These are phyloP conservation scores for Xerocomellus chrysenteron DNA, from an alignment of 768 basidiomycete genomes.

Conservation along the genomic window DNA sequence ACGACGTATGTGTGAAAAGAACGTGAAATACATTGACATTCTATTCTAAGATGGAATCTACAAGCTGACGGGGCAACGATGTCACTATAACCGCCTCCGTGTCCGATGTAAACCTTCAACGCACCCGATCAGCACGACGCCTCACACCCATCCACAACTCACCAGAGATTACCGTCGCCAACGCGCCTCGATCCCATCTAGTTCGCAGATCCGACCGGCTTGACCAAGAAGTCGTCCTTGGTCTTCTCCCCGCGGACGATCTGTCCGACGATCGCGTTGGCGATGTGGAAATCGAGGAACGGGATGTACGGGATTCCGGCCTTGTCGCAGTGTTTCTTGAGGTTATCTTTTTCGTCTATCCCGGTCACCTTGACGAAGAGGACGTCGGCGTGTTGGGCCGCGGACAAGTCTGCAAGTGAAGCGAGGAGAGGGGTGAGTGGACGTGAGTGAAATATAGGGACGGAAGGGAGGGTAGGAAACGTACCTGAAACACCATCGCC, in stretches of 20 bases:
- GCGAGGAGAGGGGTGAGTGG: not conserved
- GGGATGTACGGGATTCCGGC: slow-evolving; percentile 78
- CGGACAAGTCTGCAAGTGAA: slow-evolving; percentile 70
- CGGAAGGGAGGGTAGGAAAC: not conserved
- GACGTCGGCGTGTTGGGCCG: slow-evolving; percentile 87
- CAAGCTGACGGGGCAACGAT: not conserved
- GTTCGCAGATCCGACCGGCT: not conserved
- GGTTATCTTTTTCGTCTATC: slow-evolving; percentile 75
- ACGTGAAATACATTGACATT: not conserved
- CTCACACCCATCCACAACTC: not conserved
- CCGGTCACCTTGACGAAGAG: slow-evolving; percentile 89
- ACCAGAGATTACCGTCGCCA: not conserved
- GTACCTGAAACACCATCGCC: slow-evolving; percentile 95
- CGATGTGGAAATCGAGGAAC: slow-evolving; percentile 70
- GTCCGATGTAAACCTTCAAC: not conserved
- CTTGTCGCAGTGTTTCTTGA: slow-evolving; percentile 77
- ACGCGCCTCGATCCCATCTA: not conserved
- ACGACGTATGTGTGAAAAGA: not conserved
- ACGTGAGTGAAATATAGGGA: not conserved
- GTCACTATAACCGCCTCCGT: not conserved
- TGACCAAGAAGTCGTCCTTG: slow-evolving; percentile 22
- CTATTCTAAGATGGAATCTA: slow-evolving; percentile 2
- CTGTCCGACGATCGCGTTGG: slow-evolving; percentile 56
- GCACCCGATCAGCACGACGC: not conserved
- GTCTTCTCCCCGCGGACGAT: slow-evolving; percentile 67